A percentile compares a stretch with the other conserved stretches of the same genome.
Evolutionary conservation across 2,329 filamentous ascomycete species (phyloP).

Genomic region (Fusarium sp.): DNA sequence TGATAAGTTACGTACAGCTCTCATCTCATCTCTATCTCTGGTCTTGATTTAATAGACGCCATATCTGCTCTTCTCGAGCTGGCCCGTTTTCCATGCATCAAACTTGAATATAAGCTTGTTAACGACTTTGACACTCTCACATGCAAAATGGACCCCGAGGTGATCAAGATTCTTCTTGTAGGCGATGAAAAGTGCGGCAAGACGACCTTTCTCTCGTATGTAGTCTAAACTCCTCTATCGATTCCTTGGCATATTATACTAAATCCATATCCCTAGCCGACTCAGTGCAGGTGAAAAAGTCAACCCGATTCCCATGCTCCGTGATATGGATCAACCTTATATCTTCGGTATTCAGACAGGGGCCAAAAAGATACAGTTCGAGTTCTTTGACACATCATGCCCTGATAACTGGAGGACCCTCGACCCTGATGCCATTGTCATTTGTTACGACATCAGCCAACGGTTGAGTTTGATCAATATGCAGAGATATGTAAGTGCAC

Average conservation of each 20-base stretch:
- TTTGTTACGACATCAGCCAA: slow-evolving; percentile 71
- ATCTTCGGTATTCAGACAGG: slow-evolving; percentile 62
- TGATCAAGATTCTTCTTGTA: slow-evolving; percentile 64
- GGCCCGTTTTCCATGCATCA: background rate
- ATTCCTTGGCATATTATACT: slow-evolving; percentile 7
- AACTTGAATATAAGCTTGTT: background rate
- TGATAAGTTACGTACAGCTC: slow-evolving; percentile 41
- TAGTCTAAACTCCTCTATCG: slow-evolving; percentile 35
- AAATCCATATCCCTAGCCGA: slow-evolving; percentile 51
- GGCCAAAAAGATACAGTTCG: slow-evolving; percentile 57
- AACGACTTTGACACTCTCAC: background rate
- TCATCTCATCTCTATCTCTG: slow-evolving; percentile 36
- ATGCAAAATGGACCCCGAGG: slow-evolving; percentile 56
- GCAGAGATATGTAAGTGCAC: slow-evolving; percentile 60
- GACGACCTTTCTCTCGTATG: slow-evolving; percentile 69
- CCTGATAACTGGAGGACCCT: slow-evolving; percentile 68
- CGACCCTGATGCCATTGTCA: slow-evolving; percentile 64
- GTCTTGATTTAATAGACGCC: slow-evolving; percentile 8
- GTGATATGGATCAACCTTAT: slow-evolving; percentile 69
- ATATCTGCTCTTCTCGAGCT: slow-evolving; percentile 1
- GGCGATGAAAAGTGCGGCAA: slow-evolving; percentile 69
- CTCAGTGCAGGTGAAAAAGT: slow-evolving; percentile 58
- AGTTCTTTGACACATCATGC: slow-evolving; percentile 68
- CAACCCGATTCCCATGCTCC: slow-evolving; percentile 59
- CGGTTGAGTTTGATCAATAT: slow-evolving; percentile 67